These are phyloP conservation scores for Forsythia viridissima DNA, from an alignment of 257 asterid genomes.

Conservation along the genomic window DNA sequence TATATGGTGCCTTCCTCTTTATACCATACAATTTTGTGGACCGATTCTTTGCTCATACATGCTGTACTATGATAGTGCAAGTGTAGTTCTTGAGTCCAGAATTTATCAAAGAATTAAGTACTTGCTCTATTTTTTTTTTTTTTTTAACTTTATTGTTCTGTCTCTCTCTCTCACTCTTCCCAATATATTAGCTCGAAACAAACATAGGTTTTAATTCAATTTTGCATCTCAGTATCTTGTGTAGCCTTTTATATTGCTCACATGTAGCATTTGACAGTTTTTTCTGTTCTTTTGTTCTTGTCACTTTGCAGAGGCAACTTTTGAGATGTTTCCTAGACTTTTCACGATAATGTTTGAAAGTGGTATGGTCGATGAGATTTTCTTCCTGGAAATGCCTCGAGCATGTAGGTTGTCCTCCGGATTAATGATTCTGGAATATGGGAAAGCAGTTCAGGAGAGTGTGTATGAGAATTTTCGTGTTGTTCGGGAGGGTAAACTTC, in stretches of 20 bases:
- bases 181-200: neutral
- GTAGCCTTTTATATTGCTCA: neutral
- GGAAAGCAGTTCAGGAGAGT: slow-evolving; percentile 48
- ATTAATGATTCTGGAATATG: slow-evolving; percentile 44
- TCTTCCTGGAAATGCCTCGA: slow-evolving; percentile 51
- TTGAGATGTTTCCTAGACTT: slow-evolving; percentile 54
- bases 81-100: too few species aligned
- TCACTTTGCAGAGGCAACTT: slow-evolving; percentile 50
- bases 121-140: too few species aligned
- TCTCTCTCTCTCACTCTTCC: neutral
- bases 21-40: neutral
- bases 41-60: neutral
- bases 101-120: too few species aligned
- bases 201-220: neutral
- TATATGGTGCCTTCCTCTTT: neutral
- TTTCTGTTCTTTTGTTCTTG: slow-evolving; percentile 1
- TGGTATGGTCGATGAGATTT: slow-evolving; percentile 54
- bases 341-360: slow-evolving; percentile 48
- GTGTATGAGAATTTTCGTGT: slow-evolving; percentile 48
- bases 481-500: slow-evolving; percentile 62
- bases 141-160: too few species aligned
- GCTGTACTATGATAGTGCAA: too few species aligned
- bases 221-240: neutral
- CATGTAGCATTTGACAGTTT: neutral
- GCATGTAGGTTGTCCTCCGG: slow-evolving; percentile 37